Base-by-base conservation (phyloP, 1,284 basidiomycete genomes). In the Ceratobasidium papillatum region DNA sequence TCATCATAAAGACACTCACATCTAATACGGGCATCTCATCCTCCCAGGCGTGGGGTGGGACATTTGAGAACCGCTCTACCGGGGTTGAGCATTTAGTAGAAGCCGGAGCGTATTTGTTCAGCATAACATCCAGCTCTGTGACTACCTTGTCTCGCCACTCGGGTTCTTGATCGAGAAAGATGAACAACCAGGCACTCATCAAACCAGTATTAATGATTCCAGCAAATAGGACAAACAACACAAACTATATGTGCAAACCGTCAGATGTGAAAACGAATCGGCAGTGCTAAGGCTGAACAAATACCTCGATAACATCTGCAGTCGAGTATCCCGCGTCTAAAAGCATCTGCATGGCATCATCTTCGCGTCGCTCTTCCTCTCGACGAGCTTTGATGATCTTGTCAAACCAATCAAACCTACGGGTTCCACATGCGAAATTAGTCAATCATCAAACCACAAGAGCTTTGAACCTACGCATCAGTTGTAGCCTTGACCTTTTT, bases 171-270 rank as follows among this genome's bases (percentile, higher is more conserved):
- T 68, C 65, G 36, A 68, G 65, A 51, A 41, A 56, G 25, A 68
- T 68, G 36, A 54, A 56, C 3, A 68, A 34, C 65, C 65, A 68
- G 32, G 65, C 65, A 34, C 65, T 68, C 65, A 68, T 68, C 36
- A 68, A 52, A 25, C 65, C 65, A 14, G 34, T 68, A 22, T 68
- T 68, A 34, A 68, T 51, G 52, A 68, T 68, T 0, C 65, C 65
- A 25, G 65, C 65, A 22, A 68, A 68, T 27, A 68, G 19, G 3
- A 36, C 38, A 17, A 30, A 30, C 34, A 68, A 22, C 14, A 56
- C n/a, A 30, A 68, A 68, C 65, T 68, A n/a, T 14, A 43, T 27
- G 9, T 9, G 19, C 7, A 17, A 38, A 34, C 12, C 3, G 3
- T 11, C 34, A 52, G 27, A 2, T 61, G 9, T 17, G 9, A 7